Conservation (phyloP, 139 green algal genomes). For the Auxenochlorella protothecoides region DNA sequence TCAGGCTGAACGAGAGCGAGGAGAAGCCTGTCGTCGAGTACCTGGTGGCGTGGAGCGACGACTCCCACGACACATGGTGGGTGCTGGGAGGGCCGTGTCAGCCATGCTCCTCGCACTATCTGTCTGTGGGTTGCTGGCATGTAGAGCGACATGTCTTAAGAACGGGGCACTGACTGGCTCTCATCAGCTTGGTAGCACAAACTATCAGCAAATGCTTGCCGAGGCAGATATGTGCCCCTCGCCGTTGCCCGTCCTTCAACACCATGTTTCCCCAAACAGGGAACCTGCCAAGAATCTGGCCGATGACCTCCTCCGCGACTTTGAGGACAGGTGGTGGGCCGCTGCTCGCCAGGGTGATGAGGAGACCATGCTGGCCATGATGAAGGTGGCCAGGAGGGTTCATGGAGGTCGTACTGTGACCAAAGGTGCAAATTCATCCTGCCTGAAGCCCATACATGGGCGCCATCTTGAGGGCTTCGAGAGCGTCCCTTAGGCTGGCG, state of each 20-base stretch:
- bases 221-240: neutral
- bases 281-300: slow-evolving; percentile 61
- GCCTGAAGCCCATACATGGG: too few species aligned
- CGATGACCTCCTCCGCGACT: slow-evolving; percentile 74
- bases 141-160: neutral
- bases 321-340: slow-evolving; percentile 74
- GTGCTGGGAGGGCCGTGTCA: neutral
- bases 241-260: neutral
- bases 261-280: slow-evolving; percentile 24
- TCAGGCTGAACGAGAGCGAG: slow-evolving; percentile 38
- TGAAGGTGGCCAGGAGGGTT: slow-evolving; percentile 24
- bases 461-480: too few species aligned
- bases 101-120: too few species aligned
- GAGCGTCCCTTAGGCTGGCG: too few species aligned
- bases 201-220: too few species aligned
- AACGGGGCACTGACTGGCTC: too few species aligned
- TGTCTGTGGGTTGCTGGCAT: neutral
- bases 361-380: slow-evolving; percentile 43
- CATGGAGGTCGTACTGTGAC: too few species aligned
- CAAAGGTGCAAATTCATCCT: too few species aligned
- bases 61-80: slow-evolving; percentile 34
- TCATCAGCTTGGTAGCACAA: too few species aligned
- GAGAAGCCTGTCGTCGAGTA: slow-evolving; percentile 54
- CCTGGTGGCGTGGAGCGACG: slow-evolving; percentile 63
- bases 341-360: slow-evolving; percentile 51